Base-by-base conservation (phyloP, 768 basidiomycete species). In the Myochromella boudieri region DNA sequence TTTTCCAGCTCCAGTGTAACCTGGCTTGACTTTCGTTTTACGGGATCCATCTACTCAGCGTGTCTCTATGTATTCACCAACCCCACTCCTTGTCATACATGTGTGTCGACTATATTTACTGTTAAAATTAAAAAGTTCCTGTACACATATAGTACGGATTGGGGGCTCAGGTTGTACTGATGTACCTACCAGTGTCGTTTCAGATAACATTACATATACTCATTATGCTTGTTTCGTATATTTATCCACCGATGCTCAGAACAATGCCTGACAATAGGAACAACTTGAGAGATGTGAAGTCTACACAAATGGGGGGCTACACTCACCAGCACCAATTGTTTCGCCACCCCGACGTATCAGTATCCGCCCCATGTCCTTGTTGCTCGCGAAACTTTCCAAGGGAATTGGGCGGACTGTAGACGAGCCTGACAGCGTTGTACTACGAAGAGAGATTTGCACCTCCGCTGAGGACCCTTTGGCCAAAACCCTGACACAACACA, bases 291-390 rank as follows among this genome's bases (percentile, higher is more conserved):
- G 14, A 15, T 34, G 18, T 22, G 12, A 1, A 17, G 3, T 31
- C 5, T 12, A 36, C 11, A n/a, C 5, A 29, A 37, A 12, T 6
- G 14, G 26, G 25, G 41, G 18, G 3, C 11, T 1, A 12, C 42
- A 45, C 74, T 42, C 55, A 85, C 94, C 95, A 36, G 95, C 95
- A 29, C 85, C 92, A 49, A 99, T 88, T 0, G 97, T 97, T 69
- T 97, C 95, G 0, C 97, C 97, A 24, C 82, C 84, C 44, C 95
- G 72, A 34, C 97, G 74, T 48, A 99, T 72, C 52, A 99, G 61
- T 41, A 99, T 78, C 37, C 97, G 71, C 0, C 97, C 97, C 97
- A 98, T 97, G 45, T 95, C 91, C 66, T 98, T 99, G 68, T 95
- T 98, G 6, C 69, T 68, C 1, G 82, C 66, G 55, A 97, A 95